phyloP scores from a whole-genome alignment of 73 alveolate genomes.

The Paramecium tetraurelia region DNA sequence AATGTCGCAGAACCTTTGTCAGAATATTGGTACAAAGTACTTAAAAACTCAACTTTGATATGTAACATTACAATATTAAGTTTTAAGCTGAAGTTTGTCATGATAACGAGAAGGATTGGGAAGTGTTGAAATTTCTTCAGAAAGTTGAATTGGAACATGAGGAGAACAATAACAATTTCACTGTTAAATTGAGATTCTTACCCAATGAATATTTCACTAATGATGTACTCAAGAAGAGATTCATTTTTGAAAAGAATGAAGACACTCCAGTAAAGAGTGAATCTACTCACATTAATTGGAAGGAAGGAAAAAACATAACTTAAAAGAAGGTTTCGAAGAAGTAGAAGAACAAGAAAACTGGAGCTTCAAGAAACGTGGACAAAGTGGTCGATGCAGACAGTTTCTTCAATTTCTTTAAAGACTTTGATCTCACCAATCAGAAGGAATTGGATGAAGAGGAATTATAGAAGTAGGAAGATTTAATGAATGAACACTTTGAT shows the following conservation, averaged over 20 bases:
- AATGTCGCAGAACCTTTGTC: slow-evolving; percentile 48
- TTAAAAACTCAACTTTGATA: slow-evolving; percentile 25
- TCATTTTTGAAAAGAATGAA: background rate
- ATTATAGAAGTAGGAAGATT: slow-evolving; percentile 82
- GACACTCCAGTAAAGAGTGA: background rate
- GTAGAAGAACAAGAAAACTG: slow-evolving; percentile 89
- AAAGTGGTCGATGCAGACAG: slow-evolving; percentile 79
- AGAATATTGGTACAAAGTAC: slow-evolving; percentile 59
- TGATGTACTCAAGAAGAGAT: slow-evolving; percentile 72
- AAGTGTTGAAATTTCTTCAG: slow-evolving; percentile 25
- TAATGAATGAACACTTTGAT: slow-evolving; percentile 69
- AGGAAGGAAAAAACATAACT: slow-evolving; percentile 78
- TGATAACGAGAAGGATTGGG: slow-evolving; percentile 51
- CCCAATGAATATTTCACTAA: slow-evolving; percentile 90
- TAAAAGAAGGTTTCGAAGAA: slow-evolving; percentile 90
- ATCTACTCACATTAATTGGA: background rate
- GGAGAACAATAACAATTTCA: slow-evolving; percentile 76
- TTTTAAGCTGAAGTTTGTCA: background rate
- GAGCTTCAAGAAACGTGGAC: slow-evolving; percentile 71
- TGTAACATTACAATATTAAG: background rate
- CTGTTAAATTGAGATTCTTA: slow-evolving; percentile 78
- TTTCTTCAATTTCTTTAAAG: slow-evolving; percentile 89
- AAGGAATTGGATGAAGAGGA: slow-evolving; percentile 80
- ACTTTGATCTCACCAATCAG: slow-evolving; percentile 76
- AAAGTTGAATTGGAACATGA: background rate